phyloP scores from a whole-genome alignment of 2,329 filamentous ascomycete species.

The Acrocalymma vagum region DNA sequence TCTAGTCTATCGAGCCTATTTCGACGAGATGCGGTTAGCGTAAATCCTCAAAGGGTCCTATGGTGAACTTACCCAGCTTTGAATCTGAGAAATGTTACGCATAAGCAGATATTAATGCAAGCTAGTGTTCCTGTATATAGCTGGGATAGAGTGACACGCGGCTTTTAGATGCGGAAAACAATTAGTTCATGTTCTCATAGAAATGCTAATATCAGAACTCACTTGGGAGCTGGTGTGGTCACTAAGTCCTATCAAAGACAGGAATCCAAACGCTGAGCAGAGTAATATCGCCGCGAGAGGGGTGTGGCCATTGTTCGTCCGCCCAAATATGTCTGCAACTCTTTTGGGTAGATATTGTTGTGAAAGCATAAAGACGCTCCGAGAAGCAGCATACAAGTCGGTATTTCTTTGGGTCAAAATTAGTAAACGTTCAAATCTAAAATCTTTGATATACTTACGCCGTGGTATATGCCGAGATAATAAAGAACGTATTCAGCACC shows the following conservation, averaged over 20 bases:
- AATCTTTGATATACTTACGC: slow-evolving; percentile 23
- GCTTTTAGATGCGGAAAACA: slow-evolving; percentile 15
- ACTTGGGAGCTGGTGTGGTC: slow-evolving; percentile 32
- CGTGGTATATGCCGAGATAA: slow-evolving; percentile 42
- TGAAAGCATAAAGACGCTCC: slow-evolving; percentile 38
- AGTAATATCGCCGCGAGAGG: slow-evolving; percentile 37
- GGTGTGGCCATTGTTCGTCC: slow-evolving; percentile 40
- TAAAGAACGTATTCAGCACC: slow-evolving; percentile 36
- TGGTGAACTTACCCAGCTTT: slow-evolving; percentile 28
- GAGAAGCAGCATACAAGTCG: slow-evolving; percentile 37
- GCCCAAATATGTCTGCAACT: slow-evolving; percentile 30
- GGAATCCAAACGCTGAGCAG: slow-evolving; percentile 34
- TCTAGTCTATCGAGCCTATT: slow-evolving; percentile 18
- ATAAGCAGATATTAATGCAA: slow-evolving; percentile 37
- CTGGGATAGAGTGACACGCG: slow-evolving; percentile 32
- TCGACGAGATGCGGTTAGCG: neutral
- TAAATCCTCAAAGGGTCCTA: neutral
- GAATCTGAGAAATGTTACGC: slow-evolving; percentile 41
- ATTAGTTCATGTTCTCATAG: neutral
- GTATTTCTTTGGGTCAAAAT: slow-evolving; percentile 29
- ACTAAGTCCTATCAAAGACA: slow-evolving; percentile 35
- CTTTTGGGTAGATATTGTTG: slow-evolving; percentile 26
- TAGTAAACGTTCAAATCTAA: neutral
- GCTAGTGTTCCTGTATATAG: slow-evolving; percentile 36
- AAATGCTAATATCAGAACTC: slow-evolving; percentile 1